Evolutionary conservation across 441 rosid species (phyloP).

Genomic region (Raphanus hybrid): DNA sequence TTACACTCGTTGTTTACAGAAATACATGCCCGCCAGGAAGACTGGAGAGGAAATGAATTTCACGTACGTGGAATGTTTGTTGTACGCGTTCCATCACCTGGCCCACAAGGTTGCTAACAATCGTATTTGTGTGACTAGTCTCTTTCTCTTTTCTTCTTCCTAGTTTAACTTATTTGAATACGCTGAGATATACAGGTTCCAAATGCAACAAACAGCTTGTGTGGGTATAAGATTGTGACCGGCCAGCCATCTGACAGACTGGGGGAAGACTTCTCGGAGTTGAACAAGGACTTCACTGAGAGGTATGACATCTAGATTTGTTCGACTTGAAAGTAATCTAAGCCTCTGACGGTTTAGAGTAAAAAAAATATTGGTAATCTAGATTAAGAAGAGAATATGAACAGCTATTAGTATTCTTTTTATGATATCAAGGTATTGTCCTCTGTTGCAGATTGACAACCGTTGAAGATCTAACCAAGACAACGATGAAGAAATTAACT

Average conservation of each 20-base stretch:
- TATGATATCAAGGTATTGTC: conserved; percentile 8
- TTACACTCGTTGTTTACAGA: conserved; percentile 49
- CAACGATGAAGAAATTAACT: conserved; percentile 89
- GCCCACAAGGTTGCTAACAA: conserved; percentile 53
- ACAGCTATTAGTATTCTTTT: background rate
- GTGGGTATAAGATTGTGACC: conserved; percentile 98
- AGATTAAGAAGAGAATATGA: conserved; percentile 7
- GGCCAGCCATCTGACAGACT: conserved; percentile 99
- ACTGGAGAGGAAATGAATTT: conserved; percentile 95
- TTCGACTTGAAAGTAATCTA: no score
- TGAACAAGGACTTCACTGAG: conserved; percentile 81
- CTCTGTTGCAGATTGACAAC: conserved; percentile 63
- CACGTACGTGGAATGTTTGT: conserved; percentile 89
- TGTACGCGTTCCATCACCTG: conserved; percentile 85
- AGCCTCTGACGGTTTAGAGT: background rate
- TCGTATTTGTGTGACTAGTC: conserved; percentile 8
- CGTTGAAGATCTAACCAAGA: conserved; percentile 92
- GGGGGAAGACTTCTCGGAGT: conserved; percentile 97
- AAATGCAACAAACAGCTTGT: conserved; percentile 90
- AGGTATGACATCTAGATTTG: conserved; percentile 48
- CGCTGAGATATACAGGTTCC: conserved; percentile 69
- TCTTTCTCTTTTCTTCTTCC: background rate
- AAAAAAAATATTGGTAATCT: background rate
- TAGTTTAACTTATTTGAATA: conserved; percentile 40
- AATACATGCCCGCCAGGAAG: conserved; percentile 90